These are phyloP conservation scores for Physaria fendleri DNA, from an alignment of 345 rosid species.

Conservation along the genomic window DNA sequence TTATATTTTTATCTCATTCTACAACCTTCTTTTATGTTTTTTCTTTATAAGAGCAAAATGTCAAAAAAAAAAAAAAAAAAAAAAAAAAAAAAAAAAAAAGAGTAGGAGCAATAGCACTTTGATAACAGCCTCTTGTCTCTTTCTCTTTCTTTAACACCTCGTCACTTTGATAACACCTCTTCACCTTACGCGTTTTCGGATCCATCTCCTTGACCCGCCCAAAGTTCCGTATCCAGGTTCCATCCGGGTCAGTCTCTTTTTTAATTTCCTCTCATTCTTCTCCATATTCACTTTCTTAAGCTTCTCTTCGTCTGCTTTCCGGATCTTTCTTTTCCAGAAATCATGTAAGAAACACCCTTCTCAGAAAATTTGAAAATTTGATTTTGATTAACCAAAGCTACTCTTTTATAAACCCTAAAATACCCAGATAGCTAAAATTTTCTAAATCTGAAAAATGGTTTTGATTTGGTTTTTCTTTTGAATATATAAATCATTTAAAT, in stretches of 20 bases:
- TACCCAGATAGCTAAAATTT: neutral
- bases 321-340: neutral
- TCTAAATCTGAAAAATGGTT: neutral
- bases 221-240: neutral
- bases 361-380: neutral
- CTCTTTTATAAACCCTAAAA: neutral
- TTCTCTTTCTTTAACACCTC: constrained; percentile 11
- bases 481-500: neutral
- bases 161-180: neutral
- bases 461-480: too few relatives aligned
- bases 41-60: too few relatives aligned
- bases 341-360: constrained; percentile 15
- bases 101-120: too few relatives aligned
- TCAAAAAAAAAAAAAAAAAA: too few relatives aligned
- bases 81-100: too few relatives aligned
- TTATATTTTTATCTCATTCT: too few relatives aligned
- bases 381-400: neutral
- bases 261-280: neutral
- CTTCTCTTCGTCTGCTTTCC: neutral
- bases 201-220: constrained; percentile 15
- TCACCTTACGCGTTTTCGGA: constrained; percentile 20
- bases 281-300: neutral
- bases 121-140: neutral
- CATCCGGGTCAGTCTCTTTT: constrained; percentile 12
- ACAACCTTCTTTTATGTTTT: too few relatives aligned